These are phyloP conservation scores for Solanum ossicruentum DNA, from an alignment of 257 asterid species.

Conservation along the genomic window DNA sequence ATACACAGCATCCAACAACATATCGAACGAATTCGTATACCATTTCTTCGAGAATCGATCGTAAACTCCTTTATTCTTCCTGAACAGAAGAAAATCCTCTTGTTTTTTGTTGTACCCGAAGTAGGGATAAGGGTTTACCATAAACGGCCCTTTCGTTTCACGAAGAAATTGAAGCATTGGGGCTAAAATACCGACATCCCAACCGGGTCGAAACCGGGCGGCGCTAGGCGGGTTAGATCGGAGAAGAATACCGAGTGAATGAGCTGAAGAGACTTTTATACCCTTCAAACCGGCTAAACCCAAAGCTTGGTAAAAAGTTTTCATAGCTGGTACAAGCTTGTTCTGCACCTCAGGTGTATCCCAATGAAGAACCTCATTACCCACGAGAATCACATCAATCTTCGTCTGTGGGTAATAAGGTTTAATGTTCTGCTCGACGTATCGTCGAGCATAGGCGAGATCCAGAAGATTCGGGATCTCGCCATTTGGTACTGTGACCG, in stretches of 20 bases:
- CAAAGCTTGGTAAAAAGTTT: slow-evolving; percentile 40
- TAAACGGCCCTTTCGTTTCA: slow-evolving; percentile 53
- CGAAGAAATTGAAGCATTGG: slow-evolving; percentile 56
- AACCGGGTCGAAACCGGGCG: slow-evolving; percentile 63
- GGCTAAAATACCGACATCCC: slow-evolving; percentile 58
- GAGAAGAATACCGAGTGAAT: slow-evolving; percentile 57
- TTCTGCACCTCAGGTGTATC: slow-evolving; percentile 56
- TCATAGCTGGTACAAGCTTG: slow-evolving; percentile 68
- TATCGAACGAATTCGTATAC: slow-evolving; percentile 60
- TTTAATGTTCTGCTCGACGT: slow-evolving; percentile 32
- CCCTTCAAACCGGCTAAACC: slow-evolving; percentile 13
- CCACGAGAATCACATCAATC: slow-evolving; percentile 57
- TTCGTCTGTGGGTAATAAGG: slow-evolving; percentile 58
- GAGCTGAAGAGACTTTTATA: slow-evolving; percentile 66
- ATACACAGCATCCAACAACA: slow-evolving; percentile 57
- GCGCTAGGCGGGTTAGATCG: slow-evolving; percentile 53
- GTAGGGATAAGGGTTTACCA: slow-evolving; percentile 93
- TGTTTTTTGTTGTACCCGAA: slow-evolving; percentile 47
- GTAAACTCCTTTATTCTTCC: slow-evolving; percentile 16
- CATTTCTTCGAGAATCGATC: slow-evolving; percentile 30
- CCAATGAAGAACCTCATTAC: slow-evolving; percentile 90
- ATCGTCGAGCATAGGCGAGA: slow-evolving; percentile 30
- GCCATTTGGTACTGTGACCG: slow-evolving; percentile 79
- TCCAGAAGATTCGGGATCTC: slow-evolving; percentile 53
- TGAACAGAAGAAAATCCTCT: slow-evolving; percentile 35